These are phyloP conservation scores for Hymenoscyphus salicellus DNA, from an alignment of 2,329 filamentous ascomycete species.

Conservation along the genomic window DNA sequence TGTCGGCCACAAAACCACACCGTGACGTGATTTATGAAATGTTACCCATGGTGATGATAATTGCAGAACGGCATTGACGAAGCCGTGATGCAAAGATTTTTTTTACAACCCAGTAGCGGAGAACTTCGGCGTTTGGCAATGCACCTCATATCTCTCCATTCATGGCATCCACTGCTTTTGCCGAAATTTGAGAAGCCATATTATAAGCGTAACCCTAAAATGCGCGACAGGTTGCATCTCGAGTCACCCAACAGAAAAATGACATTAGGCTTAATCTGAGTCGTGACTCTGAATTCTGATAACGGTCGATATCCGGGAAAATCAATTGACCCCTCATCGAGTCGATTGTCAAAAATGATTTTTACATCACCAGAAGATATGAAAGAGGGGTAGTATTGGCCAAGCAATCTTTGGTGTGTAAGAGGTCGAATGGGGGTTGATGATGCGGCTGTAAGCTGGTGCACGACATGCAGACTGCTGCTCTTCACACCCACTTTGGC, in stretches of 20 bases:
- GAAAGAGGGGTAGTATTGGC: conserved; percentile 2
- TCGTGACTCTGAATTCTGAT: neutral
- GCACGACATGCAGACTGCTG: conserved; percentile 9
- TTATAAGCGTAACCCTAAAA: neutral
- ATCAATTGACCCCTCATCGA: neutral
- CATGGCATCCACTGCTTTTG: neutral
- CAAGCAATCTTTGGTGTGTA: conserved; percentile 2
- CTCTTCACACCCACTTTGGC: neutral
- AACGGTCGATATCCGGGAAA: neutral
- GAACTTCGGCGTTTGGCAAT: neutral
- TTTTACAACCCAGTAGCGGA: neutral
- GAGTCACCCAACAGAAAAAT: neutral
- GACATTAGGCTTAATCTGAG: neutral
- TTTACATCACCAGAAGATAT: conserved; percentile 1
- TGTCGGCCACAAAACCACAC: neutral
- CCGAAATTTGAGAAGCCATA: neutral
- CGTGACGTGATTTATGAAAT: neutral
- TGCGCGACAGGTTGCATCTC: neutral
- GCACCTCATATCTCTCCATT: neutral
- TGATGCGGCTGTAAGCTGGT: conserved; percentile 14
- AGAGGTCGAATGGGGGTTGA: conserved; percentile 5
- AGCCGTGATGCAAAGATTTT: neutral
- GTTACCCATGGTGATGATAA: neutral
- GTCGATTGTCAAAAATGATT: conserved; percentile 1
- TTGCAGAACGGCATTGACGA: neutral